Evolutionary conservation across 1,139 yeast genomes (phyloP).

Genomic region (Dujonia santamariae): DNA sequence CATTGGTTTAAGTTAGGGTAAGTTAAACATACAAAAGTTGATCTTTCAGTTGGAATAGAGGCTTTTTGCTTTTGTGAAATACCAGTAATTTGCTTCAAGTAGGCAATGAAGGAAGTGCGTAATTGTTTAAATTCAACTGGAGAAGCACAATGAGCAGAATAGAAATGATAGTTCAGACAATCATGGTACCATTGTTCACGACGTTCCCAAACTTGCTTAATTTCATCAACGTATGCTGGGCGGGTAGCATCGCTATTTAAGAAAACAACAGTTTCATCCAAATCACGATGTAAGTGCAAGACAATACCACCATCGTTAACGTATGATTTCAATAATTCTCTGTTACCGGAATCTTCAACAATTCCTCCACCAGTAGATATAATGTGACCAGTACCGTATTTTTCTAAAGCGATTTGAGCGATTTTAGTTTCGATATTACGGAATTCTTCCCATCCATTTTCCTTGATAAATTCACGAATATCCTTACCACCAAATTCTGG

Average conservation of each 20-base stretch:
- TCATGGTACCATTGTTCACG: constrained; percentile 79
- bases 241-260: constrained; percentile 75
- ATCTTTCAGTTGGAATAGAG: constrained; percentile 51
- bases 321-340: constrained; percentile 58
- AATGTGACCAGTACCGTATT: constrained; percentile 57
- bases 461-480: constrained; percentile 65
- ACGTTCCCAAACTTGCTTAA: constrained; percentile 76
- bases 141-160: constrained; percentile 66
- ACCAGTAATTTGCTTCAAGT: constrained; percentile 66
- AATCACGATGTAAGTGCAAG: constrained; percentile 84
- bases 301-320: constrained; percentile 67
- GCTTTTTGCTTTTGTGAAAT: constrained; percentile 18
- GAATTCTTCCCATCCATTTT: constrained; percentile 84
- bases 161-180: constrained; percentile 77
- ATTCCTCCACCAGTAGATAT: constrained; percentile 97
- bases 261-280: constrained; percentile 75
- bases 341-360: constrained; percentile 73
- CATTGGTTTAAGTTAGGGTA: constrained; percentile 51
- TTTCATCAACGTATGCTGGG: constrained; percentile 82
- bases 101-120: constrained; percentile 57
- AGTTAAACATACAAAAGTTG: constrained; percentile 73
- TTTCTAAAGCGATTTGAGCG: constrained; percentile 48
- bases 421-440: constrained; percentile 64
- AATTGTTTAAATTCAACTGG: constrained; percentile 55
- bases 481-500: constrained; percentile 40